Evolutionary conservation across 1,284 basidiomycete genomes (phyloP).

Genomic region (Melampsora occidentalis): DNA sequence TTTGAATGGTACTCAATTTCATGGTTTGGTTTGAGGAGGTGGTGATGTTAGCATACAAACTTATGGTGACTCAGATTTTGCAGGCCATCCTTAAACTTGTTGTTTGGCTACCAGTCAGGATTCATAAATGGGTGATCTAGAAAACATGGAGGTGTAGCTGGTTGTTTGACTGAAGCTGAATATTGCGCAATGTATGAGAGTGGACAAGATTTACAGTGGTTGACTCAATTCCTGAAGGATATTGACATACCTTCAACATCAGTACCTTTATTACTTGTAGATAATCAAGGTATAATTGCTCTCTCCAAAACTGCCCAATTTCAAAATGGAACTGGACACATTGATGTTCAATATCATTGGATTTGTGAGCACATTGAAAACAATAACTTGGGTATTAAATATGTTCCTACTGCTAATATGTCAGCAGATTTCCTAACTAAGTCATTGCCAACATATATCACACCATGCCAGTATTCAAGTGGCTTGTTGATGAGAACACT

Average conservation of each 20-base stretch:
- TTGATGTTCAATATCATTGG: conserved; percentile 22
- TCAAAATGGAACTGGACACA: conserved; percentile 11
- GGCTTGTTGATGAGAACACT: no score
- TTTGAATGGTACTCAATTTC: no score
- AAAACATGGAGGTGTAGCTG: neutral
- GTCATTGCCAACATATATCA: neutral
- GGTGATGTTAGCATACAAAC: neutral
- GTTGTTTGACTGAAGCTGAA: neutral
- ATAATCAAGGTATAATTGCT: conserved; percentile 7
- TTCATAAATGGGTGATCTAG: neutral
- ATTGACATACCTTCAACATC: neutral
- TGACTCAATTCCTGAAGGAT: neutral
- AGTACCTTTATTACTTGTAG: neutral
- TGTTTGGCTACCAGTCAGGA: neutral
- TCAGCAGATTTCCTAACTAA: no score
- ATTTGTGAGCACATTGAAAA: neutral
- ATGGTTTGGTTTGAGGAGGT: neutral
- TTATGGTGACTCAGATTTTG: neutral
- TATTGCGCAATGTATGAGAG: neutral
- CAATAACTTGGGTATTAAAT: neutral
- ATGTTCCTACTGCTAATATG: conserved; percentile 13
- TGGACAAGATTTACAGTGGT: neutral
- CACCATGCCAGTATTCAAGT: no score
- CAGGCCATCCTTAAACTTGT: neutral
- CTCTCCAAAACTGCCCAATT: neutral